A percentile compares a stretch with the other conserved stretches of the same genome.
These are phyloP conservation scores for Xylaria digitata DNA, from an alignment of 2,329 filamentous ascomycete species.

Conservation along the genomic window DNA sequence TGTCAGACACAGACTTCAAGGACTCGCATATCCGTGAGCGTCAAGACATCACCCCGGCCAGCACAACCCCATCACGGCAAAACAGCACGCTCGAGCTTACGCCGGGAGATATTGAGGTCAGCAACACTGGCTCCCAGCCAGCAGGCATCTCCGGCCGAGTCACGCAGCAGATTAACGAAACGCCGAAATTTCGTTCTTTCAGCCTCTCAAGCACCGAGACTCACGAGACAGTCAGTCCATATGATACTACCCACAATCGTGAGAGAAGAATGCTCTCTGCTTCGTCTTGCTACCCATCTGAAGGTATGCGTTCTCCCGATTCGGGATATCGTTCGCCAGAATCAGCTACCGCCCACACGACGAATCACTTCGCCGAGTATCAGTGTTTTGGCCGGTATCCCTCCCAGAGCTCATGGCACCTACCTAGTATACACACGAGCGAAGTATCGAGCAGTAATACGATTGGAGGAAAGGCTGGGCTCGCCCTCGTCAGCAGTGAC, in stretches of 20 bases:
- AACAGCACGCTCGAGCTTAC: background rate
- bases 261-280: constrained; percentile 17
- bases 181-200: constrained; percentile 25
- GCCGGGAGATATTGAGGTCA: background rate
- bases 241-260: background rate
- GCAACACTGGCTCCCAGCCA: background rate
- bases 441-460: background rate
- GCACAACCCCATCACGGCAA: background rate
- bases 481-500: background rate
- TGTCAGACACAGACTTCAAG: constrained; percentile 3
- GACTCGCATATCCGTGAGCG: constrained; percentile 6
- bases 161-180: constrained; percentile 3
- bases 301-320: constrained; percentile 38
- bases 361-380: constrained; percentile 29
- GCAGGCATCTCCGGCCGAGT: background rate
- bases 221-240: background rate
- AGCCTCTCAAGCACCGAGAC: constrained; percentile 23
- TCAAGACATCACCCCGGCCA: background rate
- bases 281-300: constrained; percentile 40
- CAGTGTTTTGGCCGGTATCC: constrained; percentile 29
- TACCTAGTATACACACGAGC: constrained; percentile 7
- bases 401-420: constrained; percentile 21
- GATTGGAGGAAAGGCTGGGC: background rate
- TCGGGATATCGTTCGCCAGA: constrained; percentile 25
- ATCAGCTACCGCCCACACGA: background rate